Evolutionary conservation across 805 yeast genomes (phyloP).

Genomic region (Zygosaccharomyces bailii): DNA sequence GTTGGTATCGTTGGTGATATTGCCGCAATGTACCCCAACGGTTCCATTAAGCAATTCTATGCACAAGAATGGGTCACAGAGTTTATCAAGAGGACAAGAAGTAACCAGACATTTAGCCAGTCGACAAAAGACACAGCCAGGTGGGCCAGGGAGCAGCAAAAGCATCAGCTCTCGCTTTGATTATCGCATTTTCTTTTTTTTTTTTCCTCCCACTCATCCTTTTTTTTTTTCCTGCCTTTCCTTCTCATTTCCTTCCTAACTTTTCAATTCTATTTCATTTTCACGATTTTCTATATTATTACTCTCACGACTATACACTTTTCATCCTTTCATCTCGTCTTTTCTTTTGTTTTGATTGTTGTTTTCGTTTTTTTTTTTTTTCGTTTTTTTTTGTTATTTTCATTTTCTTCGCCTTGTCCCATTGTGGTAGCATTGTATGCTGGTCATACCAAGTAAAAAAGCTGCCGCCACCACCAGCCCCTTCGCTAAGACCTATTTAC

Average conservation of each 20-base stretch:
- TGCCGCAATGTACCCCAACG: conserved; percentile 79
- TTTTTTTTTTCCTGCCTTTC: conserved; percentile 11
- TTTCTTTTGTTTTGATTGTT: conserved; percentile 14
- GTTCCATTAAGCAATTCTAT: conserved; percentile 65
- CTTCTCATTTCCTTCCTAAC: conserved; percentile 13
- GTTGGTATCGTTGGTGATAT: conserved; percentile 92
- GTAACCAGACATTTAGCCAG: conserved; percentile 56
- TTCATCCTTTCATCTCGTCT: conserved; percentile 5
- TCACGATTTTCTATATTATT: conserved; percentile 13
- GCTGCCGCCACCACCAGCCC: background rate
- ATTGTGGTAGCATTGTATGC: conserved; percentile 9
- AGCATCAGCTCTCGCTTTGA: conserved; percentile 30
- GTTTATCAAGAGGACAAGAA: conserved; percentile 69
- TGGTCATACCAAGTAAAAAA: conserved; percentile 8
- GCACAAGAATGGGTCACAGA: conserved; percentile 75
- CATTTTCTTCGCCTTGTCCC: conserved; percentile 11
- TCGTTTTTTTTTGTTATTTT: conserved; percentile 12
- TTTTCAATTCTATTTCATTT: conserved; percentile 12
- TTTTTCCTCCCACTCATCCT: conserved; percentile 10
- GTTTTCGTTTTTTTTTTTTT: conserved; percentile 14
- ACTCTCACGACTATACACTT: conserved; percentile 9
- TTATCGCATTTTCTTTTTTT: conserved; percentile 8
- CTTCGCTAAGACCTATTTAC: too few species aligned
- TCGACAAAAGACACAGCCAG: conserved; percentile 86
- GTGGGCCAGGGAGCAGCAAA: conserved; percentile 86